Evolutionary conservation across 148 eudicot species (phyloP).

Genomic region (Nyssa sinensis): DNA sequence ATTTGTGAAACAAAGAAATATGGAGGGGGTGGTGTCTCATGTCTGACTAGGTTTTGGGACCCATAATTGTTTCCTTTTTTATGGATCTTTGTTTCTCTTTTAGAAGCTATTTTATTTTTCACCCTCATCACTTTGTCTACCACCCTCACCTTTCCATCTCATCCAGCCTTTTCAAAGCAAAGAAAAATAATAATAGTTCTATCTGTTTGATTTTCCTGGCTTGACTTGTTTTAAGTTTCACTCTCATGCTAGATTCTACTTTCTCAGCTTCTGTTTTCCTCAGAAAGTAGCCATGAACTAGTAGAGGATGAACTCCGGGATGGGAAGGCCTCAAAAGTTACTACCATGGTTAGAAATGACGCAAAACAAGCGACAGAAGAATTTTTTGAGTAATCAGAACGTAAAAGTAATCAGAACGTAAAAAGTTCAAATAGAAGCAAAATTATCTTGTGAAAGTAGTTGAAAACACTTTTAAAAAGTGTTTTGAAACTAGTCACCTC

Average conservation of each 20-base stretch:
- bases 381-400: too few species aligned
- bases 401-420: too few species aligned
- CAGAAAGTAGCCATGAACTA: not conserved
- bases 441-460: too few species aligned
- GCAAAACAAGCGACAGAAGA: too few species aligned
- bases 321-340: too few species aligned
- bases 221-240: slow-evolving; percentile 4
- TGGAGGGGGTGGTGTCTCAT: too few species aligned
- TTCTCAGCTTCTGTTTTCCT: not conserved
- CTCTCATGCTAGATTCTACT: not conserved
- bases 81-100: slow-evolving; percentile 24
- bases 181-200: not conserved
- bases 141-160: slow-evolving; percentile 11
- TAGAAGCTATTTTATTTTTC: slow-evolving; percentile 27
- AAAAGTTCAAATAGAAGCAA: too few species aligned
- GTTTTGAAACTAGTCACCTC: too few species aligned
- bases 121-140: slow-evolving; percentile 33
- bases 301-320: too few species aligned
- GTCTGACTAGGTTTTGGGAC: slow-evolving; percentile 29
- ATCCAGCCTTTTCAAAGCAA: not conserved
- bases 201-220: slow-evolving; percentile 3
- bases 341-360: too few species aligned
- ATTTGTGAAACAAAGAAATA: slow-evolving; percentile 8
- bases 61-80: slow-evolving; percentile 22
- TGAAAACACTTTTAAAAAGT: too few species aligned